Base-by-base conservation (phyloP, 2,329 filamentous ascomycete species). In the Berkeleyomyces rouxiae region DNA sequence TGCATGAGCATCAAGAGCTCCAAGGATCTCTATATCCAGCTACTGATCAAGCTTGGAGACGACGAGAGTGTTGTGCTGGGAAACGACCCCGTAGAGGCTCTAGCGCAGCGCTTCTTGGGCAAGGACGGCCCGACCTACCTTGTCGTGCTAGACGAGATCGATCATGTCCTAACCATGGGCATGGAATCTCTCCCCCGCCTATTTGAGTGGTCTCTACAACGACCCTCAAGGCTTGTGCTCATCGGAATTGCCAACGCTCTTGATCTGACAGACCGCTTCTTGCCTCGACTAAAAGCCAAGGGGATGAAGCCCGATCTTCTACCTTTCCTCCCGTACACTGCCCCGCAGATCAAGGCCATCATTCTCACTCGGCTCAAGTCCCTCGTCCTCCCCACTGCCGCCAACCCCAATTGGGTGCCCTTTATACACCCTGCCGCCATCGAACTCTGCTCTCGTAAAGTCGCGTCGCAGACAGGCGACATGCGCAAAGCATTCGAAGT, bases 1-100 rank as follows among this genome's bases (percentile, higher is more conserved):
- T 99, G 93, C 74, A 96, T 96, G 85, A 96, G 91, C 73, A 85
- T 96, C 73, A 95, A 93, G 70, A 89, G 84, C 42, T 88, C 90
- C 1, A 85, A 84, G 67, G 91, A 96, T 70, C 79, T 99, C 31
- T 95, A 95, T 73, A 80, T 81, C 66, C 91, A 86, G 23, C 76
- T 99, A 16, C 74, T 92, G 10, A 84, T 88, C 62, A 82, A 92
- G 49, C 76, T 86, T 63, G 79, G 79, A 10, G 78, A 84, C 62
- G 78, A 80, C 40, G 72, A 62, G 43, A 61, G 39, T 5, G 57
- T 58, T 33, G 31, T 64, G 75, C 16, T 61, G 36, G 59, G 42
- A 4, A 43, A 81, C 85, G 47, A 72, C 84, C 43, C 44, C 46
- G 39, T 49, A 33, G 58, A 59, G 13, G 60, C 59, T 7, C 47